Conservation (phyloP, 441 rosid species). For the Lepidium campestre region DNA sequence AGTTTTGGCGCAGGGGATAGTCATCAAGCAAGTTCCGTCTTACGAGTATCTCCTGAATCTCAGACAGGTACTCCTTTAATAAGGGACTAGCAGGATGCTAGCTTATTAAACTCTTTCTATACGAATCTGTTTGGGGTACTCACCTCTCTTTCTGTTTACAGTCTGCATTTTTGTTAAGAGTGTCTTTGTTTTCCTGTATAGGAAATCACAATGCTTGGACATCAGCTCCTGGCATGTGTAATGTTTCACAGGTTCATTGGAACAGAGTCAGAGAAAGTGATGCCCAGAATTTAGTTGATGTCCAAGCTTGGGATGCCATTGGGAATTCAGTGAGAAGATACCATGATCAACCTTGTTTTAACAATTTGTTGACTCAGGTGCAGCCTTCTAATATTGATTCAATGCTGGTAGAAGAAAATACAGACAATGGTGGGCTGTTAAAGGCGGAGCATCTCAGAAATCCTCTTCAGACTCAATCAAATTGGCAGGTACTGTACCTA, state of each 20-base stretch:
- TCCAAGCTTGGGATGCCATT: constrained; percentile 61
- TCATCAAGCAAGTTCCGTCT: constrained; percentile 47
- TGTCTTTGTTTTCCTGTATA: constrained; percentile 13
- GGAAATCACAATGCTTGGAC: constrained; percentile 34
- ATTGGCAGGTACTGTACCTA: constrained; percentile 62
- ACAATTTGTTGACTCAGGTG: constrained; percentile 25
- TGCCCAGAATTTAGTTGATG: constrained; percentile 46
- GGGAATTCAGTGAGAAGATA: constrained; percentile 40
- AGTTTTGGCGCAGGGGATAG: constrained; percentile 60
- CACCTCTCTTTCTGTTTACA: constrained; percentile 10
- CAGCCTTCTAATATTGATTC: constrained; percentile 31
- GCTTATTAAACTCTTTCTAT: constrained; percentile 23
- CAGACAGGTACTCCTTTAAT: constrained; percentile 36
- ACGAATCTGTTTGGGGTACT: constrained; percentile 35
- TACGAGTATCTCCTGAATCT: constrained; percentile 27
- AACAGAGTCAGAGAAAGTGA: constrained; percentile 35
- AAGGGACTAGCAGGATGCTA: constrained; percentile 26
- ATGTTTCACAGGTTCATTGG: constrained; percentile 33
- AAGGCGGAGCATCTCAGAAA: constrained; percentile 32
- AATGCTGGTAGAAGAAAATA: constrained; percentile 34
- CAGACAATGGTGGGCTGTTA: constrained; percentile 30
- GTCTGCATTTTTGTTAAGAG: constrained; percentile 12
- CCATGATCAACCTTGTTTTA: constrained; percentile 35
- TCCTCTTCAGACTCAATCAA: constrained; percentile 43
- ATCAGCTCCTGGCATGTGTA: constrained; percentile 30